Conservation (phyloP, 768 basidiomycete species). For the Tylopilus sp. region DNA sequence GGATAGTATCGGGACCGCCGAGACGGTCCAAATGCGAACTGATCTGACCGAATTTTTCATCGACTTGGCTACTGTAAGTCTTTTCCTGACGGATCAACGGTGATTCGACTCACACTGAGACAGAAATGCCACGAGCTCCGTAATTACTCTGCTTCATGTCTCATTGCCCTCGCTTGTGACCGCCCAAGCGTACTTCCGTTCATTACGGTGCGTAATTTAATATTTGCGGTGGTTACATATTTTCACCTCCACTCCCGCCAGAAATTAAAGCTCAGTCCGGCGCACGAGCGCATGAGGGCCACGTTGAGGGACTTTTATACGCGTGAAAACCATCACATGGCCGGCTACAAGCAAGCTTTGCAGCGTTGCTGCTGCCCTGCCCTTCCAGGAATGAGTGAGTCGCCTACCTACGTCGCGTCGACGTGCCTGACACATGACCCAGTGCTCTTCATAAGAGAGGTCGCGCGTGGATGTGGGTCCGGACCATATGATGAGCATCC, state of each 20-base stretch:
- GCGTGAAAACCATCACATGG: slow-evolving; percentile 24
- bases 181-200: slow-evolving; percentile 36
- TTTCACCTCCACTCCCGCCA: not conserved
- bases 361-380: slow-evolving; percentile 29
- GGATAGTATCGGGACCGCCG: slow-evolving; percentile 31
- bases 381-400: slow-evolving; percentile 32
- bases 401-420: not conserved
- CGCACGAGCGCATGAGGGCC: slow-evolving; percentile 20
- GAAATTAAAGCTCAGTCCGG: slow-evolving; percentile 26
- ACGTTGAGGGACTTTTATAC: slow-evolving; percentile 24
- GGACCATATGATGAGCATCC: slow-evolving; percentile 28
- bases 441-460: slow-evolving; percentile 34
- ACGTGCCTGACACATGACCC: slow-evolving; percentile 1
- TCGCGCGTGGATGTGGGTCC: slow-evolving; percentile 32
- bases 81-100: not conserved
- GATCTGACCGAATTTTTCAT: slow-evolving; percentile 42
- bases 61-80: slow-evolving; percentile 41
- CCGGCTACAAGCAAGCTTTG: slow-evolving; percentile 29
- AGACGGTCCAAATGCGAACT: slow-evolving; percentile 18
- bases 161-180: slow-evolving; percentile 42
- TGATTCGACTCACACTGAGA: not conserved
- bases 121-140: slow-evolving; percentile 45
- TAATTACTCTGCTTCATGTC: slow-evolving; percentile 43
- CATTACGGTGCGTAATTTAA: slow-evolving; percentile 16
- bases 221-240: not conserved